Conservation (phyloP, 2,329 filamentous ascomycete species). For the Fusarium sp. region DNA sequence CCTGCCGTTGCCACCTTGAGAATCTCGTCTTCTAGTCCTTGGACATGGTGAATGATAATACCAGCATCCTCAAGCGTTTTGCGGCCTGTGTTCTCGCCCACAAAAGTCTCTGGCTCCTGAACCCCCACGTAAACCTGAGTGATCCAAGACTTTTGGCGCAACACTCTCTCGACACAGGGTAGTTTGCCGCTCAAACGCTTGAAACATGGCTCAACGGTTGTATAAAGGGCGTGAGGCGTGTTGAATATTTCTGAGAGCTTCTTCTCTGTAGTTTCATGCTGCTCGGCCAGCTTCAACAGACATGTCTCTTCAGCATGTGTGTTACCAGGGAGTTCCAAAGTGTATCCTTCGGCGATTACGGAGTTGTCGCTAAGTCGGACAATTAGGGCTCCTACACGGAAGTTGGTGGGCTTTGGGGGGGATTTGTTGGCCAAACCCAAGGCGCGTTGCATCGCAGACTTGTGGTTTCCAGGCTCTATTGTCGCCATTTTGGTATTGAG, state of each 20-base stretch:
- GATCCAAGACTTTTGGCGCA: conserved; percentile 69
- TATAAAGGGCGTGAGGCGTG: conserved; percentile 71
- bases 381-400: conserved; percentile 92
- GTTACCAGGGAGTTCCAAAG: conserved; percentile 88
- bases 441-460: conserved; percentile 70
- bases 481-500: conserved; percentile 35
- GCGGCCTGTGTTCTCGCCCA: conserved; percentile 80
- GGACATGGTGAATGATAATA: conserved; percentile 75
- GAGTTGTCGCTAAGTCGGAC: conserved; percentile 65
- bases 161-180: conserved; percentile 81
- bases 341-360: conserved; percentile 85
- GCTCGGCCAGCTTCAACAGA: conserved; percentile 73
- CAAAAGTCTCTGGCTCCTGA: conserved; percentile 89
- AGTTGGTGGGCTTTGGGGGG: conserved; percentile 89
- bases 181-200: conserved; percentile 77
- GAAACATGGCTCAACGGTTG: conserved; percentile 89
- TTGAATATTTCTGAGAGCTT: conserved; percentile 56
- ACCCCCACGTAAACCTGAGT: conserved; percentile 87
- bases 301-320: conserved; percentile 97
- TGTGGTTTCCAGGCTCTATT: conserved; percentile 53
- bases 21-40: conserved; percentile 83
- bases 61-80: conserved; percentile 74
- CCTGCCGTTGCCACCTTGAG: conserved; percentile 83
- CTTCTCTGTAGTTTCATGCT: conserved; percentile 61
- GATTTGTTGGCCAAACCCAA: conserved; percentile 80